phyloP scores from a whole-genome alignment of 495 filamentous ascomycete genomes.

The Ascodesmis nigricans region DNA sequence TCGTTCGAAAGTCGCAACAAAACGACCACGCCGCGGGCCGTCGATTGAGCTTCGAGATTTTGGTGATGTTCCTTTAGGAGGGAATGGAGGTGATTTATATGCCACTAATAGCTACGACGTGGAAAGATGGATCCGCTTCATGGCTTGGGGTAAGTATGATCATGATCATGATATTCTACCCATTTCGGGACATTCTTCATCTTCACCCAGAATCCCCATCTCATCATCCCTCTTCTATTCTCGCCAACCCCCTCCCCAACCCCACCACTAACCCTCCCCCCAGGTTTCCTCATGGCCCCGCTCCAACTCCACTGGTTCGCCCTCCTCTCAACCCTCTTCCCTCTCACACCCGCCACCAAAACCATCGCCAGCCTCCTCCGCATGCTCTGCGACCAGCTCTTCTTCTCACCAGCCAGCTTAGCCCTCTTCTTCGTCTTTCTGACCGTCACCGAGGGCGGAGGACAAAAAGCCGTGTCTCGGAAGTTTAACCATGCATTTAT shows the following conservation, averaged over 20 bases:
- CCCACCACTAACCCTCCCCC: no score
- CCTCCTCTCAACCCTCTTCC: constrained; percentile 60
- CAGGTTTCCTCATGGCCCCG: constrained; percentile 74
- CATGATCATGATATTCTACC: no score
- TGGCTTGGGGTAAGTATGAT: constrained; percentile 46
- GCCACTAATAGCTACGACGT: constrained; percentile 73
- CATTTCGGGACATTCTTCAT: not conserved
- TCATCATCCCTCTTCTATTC: no score
- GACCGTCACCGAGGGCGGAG: constrained; percentile 89
- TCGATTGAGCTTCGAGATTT: constrained; percentile 84
- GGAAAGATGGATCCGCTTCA: constrained; percentile 70
- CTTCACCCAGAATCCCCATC: no score
- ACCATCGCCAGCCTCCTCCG: constrained; percentile 60
- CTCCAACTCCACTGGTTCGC: constrained; percentile 87
- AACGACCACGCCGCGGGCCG: constrained; percentile 30
- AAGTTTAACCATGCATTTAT: constrained; percentile 90
- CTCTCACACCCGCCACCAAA: constrained; percentile 53
- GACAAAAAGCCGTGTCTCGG: constrained; percentile 48
- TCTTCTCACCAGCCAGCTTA: constrained; percentile 71
- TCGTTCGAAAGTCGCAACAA: constrained; percentile 33
- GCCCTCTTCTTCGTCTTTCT: constrained; percentile 85
- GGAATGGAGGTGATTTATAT: constrained; percentile 37
- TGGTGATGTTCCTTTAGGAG: constrained; percentile 55
- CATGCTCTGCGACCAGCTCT: constrained; percentile 75
- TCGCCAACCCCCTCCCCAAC: no score